Evolutionary conservation across 1,284 basidiomycete species (phyloP), one percentile per base, ranked within the genome.

Genomic region (Veloboletus limbatus): DNA sequence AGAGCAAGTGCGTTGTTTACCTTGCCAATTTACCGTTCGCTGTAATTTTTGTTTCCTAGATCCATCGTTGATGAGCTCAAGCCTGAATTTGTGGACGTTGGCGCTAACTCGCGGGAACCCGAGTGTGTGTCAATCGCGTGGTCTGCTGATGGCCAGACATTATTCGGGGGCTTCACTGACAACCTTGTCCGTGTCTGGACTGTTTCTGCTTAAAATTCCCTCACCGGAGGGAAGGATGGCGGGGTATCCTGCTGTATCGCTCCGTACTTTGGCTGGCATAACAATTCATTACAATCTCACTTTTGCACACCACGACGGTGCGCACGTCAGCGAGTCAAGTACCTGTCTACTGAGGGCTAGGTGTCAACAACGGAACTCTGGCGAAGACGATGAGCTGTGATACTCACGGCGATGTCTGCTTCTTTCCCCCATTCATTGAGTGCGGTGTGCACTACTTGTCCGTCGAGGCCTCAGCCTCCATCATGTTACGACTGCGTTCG

Each of bases 1-100:
- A 97, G 84, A 92, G 88, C 87, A 96, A 96, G 93, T 92, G 58
- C 66, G 90, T 82, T 26, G 5, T 26, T 18, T 32, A 21, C 25
- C 17, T 32, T 34, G 4, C 28, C 27, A 38, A 33, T 16, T 18
- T 26, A 40, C 24, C 24, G 16, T 43, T 37, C 20, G 5, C 18
- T 47, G 11, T 37, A 22, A 45, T 47, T 62, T 53, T 49, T 36
- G 31, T 16, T 24, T 30, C 28, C 39, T 56, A 97, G 93, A 74
- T 94, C 91, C 39, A 97, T 99, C 68, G 96, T 99, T 56, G 97
- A 98, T 66, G 95, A 99, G 77, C 90, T 99, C 78, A 93, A 91
- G 75, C 92, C 93, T 52, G 88, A 93, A 63, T 94, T 91, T 68
- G 79, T 81, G 50, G 87, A 90, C 63, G 79, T 87, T 54, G 78